phyloP scores from a whole-genome alignment of 805 yeast genomes.

The Grigorovia transvaalensis region DNA sequence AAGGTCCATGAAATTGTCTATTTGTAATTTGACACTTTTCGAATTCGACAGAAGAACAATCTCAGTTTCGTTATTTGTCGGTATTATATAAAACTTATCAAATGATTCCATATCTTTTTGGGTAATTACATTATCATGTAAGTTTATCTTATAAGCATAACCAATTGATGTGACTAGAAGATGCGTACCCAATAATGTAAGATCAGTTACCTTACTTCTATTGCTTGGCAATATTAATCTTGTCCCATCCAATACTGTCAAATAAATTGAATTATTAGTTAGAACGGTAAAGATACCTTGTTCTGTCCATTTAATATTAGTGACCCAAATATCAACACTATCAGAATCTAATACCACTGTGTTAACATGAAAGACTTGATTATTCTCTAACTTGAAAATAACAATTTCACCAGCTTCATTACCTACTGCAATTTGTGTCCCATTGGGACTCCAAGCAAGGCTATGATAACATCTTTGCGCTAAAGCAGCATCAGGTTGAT shows the following conservation, averaged over 20 bases:
- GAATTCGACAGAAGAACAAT: conserved; percentile 15
- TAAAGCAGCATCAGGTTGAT: conserved; percentile 8
- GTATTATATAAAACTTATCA: conserved; percentile 16
- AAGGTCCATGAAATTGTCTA: conserved; percentile 7
- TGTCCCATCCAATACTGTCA: not conserved
- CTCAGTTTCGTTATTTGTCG: conserved; percentile 6
- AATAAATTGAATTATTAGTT: conserved; percentile 19
- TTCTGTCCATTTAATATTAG: conserved; percentile 10
- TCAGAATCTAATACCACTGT: not conserved
- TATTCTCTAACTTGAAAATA: conserved; percentile 5
- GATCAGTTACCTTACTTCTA: conserved; percentile 16
- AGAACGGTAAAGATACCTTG: conserved; percentile 8
- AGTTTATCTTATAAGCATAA: conserved; percentile 8
- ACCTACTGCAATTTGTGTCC: conserved; percentile 15
- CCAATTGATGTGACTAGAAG: conserved; percentile 8
- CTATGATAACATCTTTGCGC: conserved; percentile 18
- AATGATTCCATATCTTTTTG: not conserved
- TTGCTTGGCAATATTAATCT: conserved; percentile 6
- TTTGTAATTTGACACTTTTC: conserved; percentile 10
- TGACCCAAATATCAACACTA: conserved; percentile 14
- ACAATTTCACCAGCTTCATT: conserved; percentile 20
- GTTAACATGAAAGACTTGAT: not conserved
- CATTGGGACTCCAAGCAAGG: conserved; percentile 20
- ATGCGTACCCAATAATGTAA: conserved; percentile 6
- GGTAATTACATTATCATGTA: not conserved